A percentile compares a stretch with the other conserved stretches of the same genome.
phyloP scores from a whole-genome alignment of 2,329 filamentous ascomycete species.

The Verticillium nubilum region DNA sequence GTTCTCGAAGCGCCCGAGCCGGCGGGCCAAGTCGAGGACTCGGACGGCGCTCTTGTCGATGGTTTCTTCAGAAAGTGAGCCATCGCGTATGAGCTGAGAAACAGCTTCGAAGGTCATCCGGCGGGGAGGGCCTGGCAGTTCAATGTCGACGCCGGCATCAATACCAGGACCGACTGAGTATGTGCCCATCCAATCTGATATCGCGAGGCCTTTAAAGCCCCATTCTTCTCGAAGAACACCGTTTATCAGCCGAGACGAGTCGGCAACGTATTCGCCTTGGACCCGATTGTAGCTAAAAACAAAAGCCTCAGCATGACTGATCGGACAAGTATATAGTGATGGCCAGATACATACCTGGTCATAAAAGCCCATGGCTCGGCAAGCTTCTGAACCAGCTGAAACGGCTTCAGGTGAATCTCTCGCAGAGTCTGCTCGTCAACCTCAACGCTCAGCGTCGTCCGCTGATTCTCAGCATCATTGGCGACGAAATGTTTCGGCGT shows the following conservation, averaged over 20 bases:
- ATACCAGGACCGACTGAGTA: slow-evolving; percentile 47
- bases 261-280: slow-evolving; percentile 50
- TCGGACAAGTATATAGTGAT: too few species aligned
- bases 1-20: slow-evolving; percentile 47
- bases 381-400: slow-evolving; percentile 38
- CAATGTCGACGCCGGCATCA: slow-evolving; percentile 49
- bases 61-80: background rate
- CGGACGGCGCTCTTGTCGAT: slow-evolving; percentile 52
- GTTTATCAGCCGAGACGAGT: slow-evolving; percentile 44
- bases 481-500: slow-evolving; percentile 1
- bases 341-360: background rate
- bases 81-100: background rate
- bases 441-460: slow-evolving; percentile 21
- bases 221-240: slow-evolving; percentile 49
- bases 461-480: slow-evolving; percentile 30
- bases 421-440: slow-evolving; percentile 24
- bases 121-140: slow-evolving; percentile 53
- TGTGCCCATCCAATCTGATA: slow-evolving; percentile 55
- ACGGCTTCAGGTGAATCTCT: slow-evolving; percentile 51
- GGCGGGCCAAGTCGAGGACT: slow-evolving; percentile 53
- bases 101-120: slow-evolving; percentile 14
- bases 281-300: slow-evolving; percentile 55
- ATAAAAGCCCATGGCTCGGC: background rate
- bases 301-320: too few species aligned
- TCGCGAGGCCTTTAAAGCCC: slow-evolving; percentile 51